Conservation (phyloP, 441 rosid species). For the Erodium chrysanthum region DNA sequence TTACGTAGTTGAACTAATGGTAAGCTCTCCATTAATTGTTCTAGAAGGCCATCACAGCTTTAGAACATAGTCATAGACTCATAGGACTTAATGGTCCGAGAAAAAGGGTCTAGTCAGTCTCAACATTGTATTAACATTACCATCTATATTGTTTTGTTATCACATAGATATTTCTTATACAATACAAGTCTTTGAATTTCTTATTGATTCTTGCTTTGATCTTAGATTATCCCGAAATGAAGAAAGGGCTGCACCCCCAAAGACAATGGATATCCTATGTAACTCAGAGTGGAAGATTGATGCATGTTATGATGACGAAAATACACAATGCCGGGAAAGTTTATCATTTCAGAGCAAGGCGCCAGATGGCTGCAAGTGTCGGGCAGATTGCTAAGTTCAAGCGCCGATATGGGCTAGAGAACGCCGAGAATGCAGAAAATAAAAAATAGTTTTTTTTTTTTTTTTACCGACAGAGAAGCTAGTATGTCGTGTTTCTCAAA, state of each 20-base stretch:
- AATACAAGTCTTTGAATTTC: too few species aligned
- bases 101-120: too few species aligned
- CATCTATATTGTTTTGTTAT: too few species aligned
- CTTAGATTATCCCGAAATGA: conserved; percentile 42
- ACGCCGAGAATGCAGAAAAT: conserved; percentile 35
- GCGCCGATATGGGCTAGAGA: conserved; percentile 52
- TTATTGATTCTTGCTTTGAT: not conserved
- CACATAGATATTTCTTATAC: too few species aligned
- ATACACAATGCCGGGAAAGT: conserved; percentile 74
- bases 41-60: too few species aligned
- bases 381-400: conserved; percentile 81
- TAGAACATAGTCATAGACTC: too few species aligned
- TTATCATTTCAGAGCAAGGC: conserved; percentile 76
- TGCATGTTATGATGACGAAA: conserved; percentile 80
- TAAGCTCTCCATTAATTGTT: too few species aligned
- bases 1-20: not conserved
- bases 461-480: not conserved
- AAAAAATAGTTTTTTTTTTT: conserved; percentile 28
- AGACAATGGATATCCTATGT: conserved; percentile 88
- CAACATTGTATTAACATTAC: too few species aligned
- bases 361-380: conserved; percentile 72
- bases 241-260: conserved; percentile 87
- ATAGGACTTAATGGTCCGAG: too few species aligned
- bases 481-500: not conserved
- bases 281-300: conserved; percentile 78